Conservation (phyloP, 1,284 basidiomycete genomes). For the Marasmius oreades region DNA sequence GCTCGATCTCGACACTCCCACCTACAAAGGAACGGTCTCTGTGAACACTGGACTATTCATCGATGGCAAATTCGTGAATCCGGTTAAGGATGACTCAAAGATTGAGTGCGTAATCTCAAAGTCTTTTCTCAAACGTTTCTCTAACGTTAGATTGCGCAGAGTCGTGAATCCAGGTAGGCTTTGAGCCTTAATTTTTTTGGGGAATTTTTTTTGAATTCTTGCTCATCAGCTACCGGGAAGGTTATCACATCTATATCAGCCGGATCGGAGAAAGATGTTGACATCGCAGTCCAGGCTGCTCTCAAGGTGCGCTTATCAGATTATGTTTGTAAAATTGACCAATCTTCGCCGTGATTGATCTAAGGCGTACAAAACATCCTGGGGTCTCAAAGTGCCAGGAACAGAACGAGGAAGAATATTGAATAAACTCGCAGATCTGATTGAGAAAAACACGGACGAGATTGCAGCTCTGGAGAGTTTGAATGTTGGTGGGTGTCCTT, state of each 20-base stretch:
- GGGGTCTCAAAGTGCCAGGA: conserved; percentile 64
- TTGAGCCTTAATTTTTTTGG: too few relatives aligned
- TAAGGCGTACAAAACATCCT: conserved; percentile 58
- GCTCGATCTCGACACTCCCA: conserved; percentile 3
- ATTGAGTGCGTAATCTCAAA: conserved; percentile 17
- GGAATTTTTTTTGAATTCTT: too few relatives aligned
- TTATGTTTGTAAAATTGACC: neutral
- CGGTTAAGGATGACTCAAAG: conserved; percentile 4
- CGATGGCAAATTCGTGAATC: conserved; percentile 14
- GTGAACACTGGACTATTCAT: conserved; percentile 16
- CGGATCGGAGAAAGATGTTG: conserved; percentile 9
- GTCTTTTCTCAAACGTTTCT: neutral
- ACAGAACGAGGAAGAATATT: conserved; percentile 58
- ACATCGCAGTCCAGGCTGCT: conserved; percentile 5
- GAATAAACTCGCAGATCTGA: conserved; percentile 68
- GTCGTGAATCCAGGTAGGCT: neutral
- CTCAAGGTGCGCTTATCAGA: conserved; percentile 4
- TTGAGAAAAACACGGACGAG: conserved; percentile 67
- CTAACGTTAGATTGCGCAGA: neutral
- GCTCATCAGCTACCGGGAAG: conserved; percentile 9
- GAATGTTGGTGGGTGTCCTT: conserved; percentile 45
- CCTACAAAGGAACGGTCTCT: conserved; percentile 7
- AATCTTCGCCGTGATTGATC: neutral
- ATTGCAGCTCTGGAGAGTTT: conserved; percentile 71
- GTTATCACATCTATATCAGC: conserved; percentile 7